Conservation (phyloP, 176 grass and related monocot genomes). For the Ananas comosus region DNA sequence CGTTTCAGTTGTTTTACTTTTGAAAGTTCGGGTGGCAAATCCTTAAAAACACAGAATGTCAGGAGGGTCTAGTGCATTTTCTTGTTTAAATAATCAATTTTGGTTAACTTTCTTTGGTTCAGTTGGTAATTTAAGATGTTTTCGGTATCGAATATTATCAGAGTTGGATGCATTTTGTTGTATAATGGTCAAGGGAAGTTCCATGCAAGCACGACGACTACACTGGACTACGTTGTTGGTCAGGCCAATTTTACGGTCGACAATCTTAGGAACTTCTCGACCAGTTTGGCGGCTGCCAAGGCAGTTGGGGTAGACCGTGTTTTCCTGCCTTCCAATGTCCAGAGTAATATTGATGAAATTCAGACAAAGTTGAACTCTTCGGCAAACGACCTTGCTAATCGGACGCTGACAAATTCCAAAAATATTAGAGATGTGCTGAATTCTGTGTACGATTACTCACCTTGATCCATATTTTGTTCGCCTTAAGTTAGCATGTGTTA, state of each 20-base stretch:
- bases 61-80: too few relatives aligned
- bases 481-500: background rate
- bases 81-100: background rate
- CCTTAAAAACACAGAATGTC: too few relatives aligned
- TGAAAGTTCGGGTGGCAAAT: too few relatives aligned
- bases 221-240: conserved; percentile 61
- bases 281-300: conserved; percentile 77
- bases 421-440: conserved; percentile 52
- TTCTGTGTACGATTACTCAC: conserved; percentile 39
- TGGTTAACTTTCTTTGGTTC: conserved; percentile 9
- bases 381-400: conserved; percentile 40
- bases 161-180: conserved; percentile 52
- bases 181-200: conserved; percentile 80
- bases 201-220: conserved; percentile 57
- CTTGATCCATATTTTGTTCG: background rate
- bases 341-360: conserved; percentile 54
- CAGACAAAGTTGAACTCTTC: conserved; percentile 62
- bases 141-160: conserved; percentile 21
- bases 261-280: conserved; percentile 76
- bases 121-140: background rate
- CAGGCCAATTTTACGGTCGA: conserved; percentile 74
- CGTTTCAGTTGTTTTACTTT: too few relatives aligned
- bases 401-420: conserved; percentile 53
- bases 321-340: conserved; percentile 36
- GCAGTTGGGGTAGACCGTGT: conserved; percentile 39